These are phyloP conservation scores for Nothomitra cinnamomea DNA, from an alignment of 2,329 filamentous ascomycete species.

Conservation along the genomic window DNA sequence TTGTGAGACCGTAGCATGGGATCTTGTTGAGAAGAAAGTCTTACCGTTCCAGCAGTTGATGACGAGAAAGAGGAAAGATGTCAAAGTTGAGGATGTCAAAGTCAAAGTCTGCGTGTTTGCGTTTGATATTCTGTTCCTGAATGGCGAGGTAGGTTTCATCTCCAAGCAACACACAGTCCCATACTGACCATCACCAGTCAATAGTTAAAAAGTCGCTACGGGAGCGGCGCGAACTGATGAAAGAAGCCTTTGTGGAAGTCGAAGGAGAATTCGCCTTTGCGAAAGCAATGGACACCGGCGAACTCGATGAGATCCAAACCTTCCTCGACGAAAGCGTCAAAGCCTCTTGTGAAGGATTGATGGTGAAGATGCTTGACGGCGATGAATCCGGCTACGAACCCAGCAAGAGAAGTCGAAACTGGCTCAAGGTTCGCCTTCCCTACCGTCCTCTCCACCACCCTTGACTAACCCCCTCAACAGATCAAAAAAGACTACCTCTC, in stretches of 20 bases:
- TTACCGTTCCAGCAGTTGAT: constrained; percentile 95
- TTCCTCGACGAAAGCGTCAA: constrained; percentile 92
- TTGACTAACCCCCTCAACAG: constrained; percentile 23
- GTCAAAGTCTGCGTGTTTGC: constrained; percentile 96
- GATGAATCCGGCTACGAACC: constrained; percentile 88
- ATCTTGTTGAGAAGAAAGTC: constrained; percentile 86
- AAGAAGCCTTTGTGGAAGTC: constrained; percentile 52
- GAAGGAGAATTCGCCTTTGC: constrained; percentile 90
- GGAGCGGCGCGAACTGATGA: constrained; percentile 62
- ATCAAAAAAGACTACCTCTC: constrained; percentile 97
- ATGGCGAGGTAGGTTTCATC: constrained; percentile 48
- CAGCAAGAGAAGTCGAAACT: constrained; percentile 89
- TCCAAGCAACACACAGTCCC: neutral
- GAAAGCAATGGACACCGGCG: constrained; percentile 68
- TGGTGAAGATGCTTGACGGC: constrained; percentile 99
- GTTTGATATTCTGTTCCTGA: constrained; percentile 85
- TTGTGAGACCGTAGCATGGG: constrained; percentile 96
- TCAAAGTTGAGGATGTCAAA: constrained; percentile 87
- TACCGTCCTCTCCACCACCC: neutral
- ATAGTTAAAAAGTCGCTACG: constrained; percentile 76
- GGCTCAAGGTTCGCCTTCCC: constrained; percentile 59
- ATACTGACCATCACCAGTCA: constrained; percentile 27
- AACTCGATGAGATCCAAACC: constrained; percentile 82
- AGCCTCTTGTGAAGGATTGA: constrained; percentile 87
- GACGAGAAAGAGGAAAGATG: constrained; percentile 95